Conservation (phyloP, 2,329 filamentous ascomycete species). For the Fusarium sp. region DNA sequence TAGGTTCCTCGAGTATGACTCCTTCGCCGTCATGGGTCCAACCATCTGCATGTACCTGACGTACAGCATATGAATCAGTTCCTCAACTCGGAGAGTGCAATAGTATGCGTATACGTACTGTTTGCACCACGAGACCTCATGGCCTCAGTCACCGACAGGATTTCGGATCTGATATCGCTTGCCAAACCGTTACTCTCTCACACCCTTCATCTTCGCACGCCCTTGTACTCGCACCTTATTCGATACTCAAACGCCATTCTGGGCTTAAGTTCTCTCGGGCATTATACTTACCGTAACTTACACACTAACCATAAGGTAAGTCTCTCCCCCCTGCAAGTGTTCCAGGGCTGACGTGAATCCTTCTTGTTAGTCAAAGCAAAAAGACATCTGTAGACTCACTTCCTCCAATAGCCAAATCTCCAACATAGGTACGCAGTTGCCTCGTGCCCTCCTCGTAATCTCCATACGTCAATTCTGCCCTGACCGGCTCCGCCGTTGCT, state of each 20-base stretch:
- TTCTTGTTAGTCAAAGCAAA: conserved; percentile 8
- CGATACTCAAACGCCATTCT: conserved; percentile 6
- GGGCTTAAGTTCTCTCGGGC: conserved; percentile 1
- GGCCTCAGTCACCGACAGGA: conserved; percentile 23
- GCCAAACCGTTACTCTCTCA: conserved; percentile 17
- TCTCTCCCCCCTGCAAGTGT: conserved; percentile 4
- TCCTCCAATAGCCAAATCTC: conserved; percentile 11
- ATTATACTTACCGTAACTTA: not conserved
- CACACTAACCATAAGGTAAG: not conserved
- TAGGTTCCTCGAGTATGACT: conserved; percentile 39
- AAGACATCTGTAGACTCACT: not conserved
- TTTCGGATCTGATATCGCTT: conserved; percentile 37
- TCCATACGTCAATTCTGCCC: conserved; percentile 45
- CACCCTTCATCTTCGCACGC: conserved; percentile 7
- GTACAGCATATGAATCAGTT: conserved; percentile 1
- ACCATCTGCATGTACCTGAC: conserved; percentile 27
- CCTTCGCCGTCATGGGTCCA: conserved; percentile 38
- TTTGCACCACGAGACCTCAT: conserved; percentile 26
- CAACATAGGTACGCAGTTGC: conserved; percentile 16
- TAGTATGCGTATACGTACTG: conserved; percentile 8
- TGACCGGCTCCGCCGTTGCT: conserved; percentile 31
- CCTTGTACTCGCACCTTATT: conserved; percentile 15
- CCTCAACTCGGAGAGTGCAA: not conserved
- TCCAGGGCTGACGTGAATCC: conserved; percentile 27
- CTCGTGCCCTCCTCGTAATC: conserved; percentile 43